These are phyloP conservation scores for Cladosporium sp. DNA, from an alignment of 2,329 filamentous ascomycete species.

Conservation along the genomic window DNA sequence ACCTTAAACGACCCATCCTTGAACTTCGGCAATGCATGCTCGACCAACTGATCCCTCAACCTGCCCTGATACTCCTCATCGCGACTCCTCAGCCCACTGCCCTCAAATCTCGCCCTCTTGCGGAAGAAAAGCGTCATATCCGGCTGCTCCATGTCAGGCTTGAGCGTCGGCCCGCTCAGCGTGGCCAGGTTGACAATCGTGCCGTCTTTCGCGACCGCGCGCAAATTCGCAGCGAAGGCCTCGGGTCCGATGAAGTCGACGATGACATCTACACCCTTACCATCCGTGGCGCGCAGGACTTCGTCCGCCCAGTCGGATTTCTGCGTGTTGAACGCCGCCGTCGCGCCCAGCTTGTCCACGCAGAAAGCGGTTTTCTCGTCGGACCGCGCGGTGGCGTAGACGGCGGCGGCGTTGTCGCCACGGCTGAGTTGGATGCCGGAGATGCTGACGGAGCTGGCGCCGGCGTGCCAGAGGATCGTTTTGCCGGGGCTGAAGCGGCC, in stretches of 20 bases:
- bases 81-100: constrained; percentile 75
- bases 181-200: constrained; percentile 71
- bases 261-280: constrained; percentile 78
- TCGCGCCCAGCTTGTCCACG: constrained; percentile 69
- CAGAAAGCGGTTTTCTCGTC: constrained; percentile 79
- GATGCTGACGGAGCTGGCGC: constrained; percentile 83
- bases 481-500: constrained; percentile 68
- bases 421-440: constrained; percentile 75
- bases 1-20: constrained; percentile 71
- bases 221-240: constrained; percentile 78
- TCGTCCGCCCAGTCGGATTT: constrained; percentile 68
- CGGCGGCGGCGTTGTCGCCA: constrained; percentile 62
- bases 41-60: constrained; percentile 69
- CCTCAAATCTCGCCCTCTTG: constrained; percentile 78
- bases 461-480: constrained; percentile 76
- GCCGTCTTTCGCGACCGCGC: constrained; percentile 69
- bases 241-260: constrained; percentile 78
- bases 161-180: constrained; percentile 65
- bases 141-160: constrained; percentile 51
- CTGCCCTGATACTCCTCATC: constrained; percentile 74
- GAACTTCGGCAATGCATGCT: constrained; percentile 73
- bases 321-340: constrained; percentile 78
- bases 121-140: constrained; percentile 68
- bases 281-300: constrained; percentile 66
- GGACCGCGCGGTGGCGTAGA: constrained; percentile 78